Conservation (phyloP, 768 basidiomycete genomes). For the Tylopilus subfusipes region DNA sequence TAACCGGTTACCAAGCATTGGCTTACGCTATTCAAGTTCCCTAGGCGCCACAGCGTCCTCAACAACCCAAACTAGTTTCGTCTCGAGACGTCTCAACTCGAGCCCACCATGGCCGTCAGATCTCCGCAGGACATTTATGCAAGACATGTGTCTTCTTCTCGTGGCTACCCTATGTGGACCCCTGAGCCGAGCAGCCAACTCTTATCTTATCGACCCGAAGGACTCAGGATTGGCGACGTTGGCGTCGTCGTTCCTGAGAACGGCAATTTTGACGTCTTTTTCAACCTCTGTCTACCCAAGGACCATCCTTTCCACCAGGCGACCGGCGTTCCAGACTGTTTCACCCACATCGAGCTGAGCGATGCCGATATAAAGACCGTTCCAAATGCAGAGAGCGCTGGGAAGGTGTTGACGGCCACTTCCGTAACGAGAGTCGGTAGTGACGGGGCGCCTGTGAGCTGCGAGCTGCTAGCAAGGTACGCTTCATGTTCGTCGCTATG, state of each 20-base stretch:
- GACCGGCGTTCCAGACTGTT: constrained; percentile 28
- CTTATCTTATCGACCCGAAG: constrained; percentile 26
- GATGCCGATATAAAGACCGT: constrained; percentile 17
- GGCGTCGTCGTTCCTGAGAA: constrained; percentile 32
- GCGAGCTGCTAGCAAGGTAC: constrained; percentile 7
- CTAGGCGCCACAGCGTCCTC: constrained; percentile 11
- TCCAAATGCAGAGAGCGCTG: constrained; percentile 7
- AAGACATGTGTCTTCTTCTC: constrained; percentile 19
- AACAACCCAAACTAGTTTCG: too few species aligned
- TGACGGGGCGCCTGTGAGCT: not conserved
- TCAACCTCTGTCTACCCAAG: constrained; percentile 37
- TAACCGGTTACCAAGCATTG: not conserved
- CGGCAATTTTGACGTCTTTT: constrained; percentile 38
- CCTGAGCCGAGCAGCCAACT: constrained; percentile 30
- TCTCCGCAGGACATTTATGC: constrained; percentile 27
- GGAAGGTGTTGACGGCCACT: constrained; percentile 6
- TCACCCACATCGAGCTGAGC: constrained; percentile 22
- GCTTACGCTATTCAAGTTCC: constrained; percentile 3
- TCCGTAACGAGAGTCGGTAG: constrained; percentile 11
- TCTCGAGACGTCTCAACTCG: not conserved
- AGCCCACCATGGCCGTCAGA: constrained; percentile 20
- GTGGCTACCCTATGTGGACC: constrained; percentile 37
- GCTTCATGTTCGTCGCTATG: not conserved
- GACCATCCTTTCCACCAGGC: constrained; percentile 22
- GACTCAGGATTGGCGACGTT: constrained; percentile 39